phyloP scores from a whole-genome alignment of 768 basidiomycete genomes.

The Kwoniella sp. region DNA sequence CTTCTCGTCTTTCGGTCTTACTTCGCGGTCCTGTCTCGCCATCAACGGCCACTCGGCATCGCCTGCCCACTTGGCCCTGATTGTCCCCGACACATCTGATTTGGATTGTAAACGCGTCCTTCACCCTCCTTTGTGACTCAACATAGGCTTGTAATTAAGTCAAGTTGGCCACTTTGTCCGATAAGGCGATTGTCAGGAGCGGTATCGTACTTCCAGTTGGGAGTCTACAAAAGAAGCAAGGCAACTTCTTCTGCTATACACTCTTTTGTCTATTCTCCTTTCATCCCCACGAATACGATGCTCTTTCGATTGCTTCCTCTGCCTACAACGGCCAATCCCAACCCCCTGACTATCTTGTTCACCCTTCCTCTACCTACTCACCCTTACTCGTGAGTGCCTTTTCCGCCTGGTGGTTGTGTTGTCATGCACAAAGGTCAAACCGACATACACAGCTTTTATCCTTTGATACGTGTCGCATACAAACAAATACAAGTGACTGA shows the following conservation, averaged over 20 bases:
- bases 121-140: no score
- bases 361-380: slow-evolving; percentile 52
- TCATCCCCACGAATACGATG: slow-evolving; percentile 36
- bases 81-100: background rate
- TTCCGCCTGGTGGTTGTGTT: background rate
- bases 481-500: background rate
- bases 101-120: background rate
- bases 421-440: no score
- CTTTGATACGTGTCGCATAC: background rate
- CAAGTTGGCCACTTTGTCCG: background rate
- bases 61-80: background rate
- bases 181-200: background rate
- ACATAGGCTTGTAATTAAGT: background rate
- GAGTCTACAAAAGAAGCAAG: background rate
- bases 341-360: slow-evolving; percentile 57
- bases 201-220: background rate
- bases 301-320: slow-evolving; percentile 54
- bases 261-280: slow-evolving; percentile 2
- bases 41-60: slow-evolving; percentile 14
- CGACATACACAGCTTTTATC: no score
- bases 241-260: background rate
- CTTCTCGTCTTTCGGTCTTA: slow-evolving; percentile 7
- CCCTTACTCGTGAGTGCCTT: slow-evolving; percentile 49
- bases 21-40: background rate
- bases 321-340: slow-evolving; percentile 41